Evolutionary conservation across 371 early-diverging fungal species (phyloP).

Genomic region (Saksenaea oblongispora): DNA sequence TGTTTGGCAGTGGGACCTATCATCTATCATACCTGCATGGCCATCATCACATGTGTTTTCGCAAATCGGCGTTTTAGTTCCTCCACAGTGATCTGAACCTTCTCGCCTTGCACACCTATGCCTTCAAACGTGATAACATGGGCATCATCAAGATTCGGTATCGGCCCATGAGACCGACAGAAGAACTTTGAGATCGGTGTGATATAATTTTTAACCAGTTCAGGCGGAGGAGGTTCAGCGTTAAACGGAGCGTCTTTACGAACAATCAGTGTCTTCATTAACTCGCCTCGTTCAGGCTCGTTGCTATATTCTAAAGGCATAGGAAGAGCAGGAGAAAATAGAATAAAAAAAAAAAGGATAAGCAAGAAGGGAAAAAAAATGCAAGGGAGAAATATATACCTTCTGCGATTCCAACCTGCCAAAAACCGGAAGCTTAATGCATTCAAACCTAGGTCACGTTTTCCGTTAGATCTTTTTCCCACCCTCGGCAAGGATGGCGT

Average conservation of each 20-base stretch:
- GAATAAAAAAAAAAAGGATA: background rate
- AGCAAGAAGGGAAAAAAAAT: constrained; percentile 1
- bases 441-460: background rate
- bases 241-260: constrained; percentile 58
- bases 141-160: constrained; percentile 67
- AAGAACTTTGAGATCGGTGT: constrained; percentile 59
- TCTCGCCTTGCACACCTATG: constrained; percentile 8
- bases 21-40: constrained; percentile 42
- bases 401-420: background rate
- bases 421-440: background rate
- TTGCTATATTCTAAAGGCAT: constrained; percentile 31
- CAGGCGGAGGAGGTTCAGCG: constrained; percentile 52
- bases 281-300: constrained; percentile 28
- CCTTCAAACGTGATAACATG: constrained; percentile 48
- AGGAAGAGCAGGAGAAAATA: background rate
- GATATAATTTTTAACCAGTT: constrained; percentile 53
- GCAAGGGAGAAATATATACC: no score
- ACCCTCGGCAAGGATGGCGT: background rate
- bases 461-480: background rate
- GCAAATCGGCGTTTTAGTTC: constrained; percentile 47
- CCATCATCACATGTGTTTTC: constrained; percentile 37
- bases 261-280: constrained; percentile 24
- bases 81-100: constrained; percentile 22
- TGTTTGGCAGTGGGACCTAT: background rate
- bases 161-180: constrained; percentile 85